Evolutionary conservation across 2,329 filamentous ascomycete genomes (phyloP).

Genomic region (Cercospora sp.): DNA sequence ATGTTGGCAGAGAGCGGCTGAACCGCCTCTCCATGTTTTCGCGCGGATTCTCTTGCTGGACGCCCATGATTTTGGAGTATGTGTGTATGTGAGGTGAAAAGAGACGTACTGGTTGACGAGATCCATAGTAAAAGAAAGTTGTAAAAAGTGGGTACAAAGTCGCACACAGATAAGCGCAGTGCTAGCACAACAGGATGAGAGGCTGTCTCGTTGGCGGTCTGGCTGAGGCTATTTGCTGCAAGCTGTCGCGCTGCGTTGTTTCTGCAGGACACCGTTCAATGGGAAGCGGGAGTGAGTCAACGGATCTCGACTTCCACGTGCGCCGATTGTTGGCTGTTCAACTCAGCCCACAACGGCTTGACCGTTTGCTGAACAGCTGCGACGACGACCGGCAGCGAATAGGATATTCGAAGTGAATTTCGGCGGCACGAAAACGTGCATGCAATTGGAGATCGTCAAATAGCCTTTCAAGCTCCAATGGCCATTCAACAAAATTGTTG

Average conservation of each 20-base stretch:
- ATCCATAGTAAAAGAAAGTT: constrained; percentile 33
- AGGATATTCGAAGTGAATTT: not conserved
- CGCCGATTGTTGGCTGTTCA: not conserved
- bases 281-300: constrained; percentile 5
- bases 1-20: constrained; percentile 34
- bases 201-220: not conserved
- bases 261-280: constrained; percentile 4
- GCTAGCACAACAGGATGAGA: constrained; percentile 1
- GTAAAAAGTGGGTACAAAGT: constrained; percentile 8
- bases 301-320: constrained; percentile 1
- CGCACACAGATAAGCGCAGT: not conserved
- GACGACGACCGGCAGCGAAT: not conserved
- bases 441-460: not conserved
- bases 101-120: constrained; percentile 40
- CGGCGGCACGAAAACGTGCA: not conserved
- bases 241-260: constrained; percentile 6
- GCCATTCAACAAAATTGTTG: not conserved
- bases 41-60: constrained; percentile 2
- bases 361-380: not conserved
- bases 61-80: constrained; percentile 11
- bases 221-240: not conserved
- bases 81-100: not conserved
- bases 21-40: constrained; percentile 21
- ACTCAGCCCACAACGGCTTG: not conserved
- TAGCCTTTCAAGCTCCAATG: constrained; percentile 3